A percentile compares a stretch with the other conserved stretches of the same genome.
Conservation (phyloP, 495 filamentous ascomycete species). For the Geopyxis carbonaria region DNA sequence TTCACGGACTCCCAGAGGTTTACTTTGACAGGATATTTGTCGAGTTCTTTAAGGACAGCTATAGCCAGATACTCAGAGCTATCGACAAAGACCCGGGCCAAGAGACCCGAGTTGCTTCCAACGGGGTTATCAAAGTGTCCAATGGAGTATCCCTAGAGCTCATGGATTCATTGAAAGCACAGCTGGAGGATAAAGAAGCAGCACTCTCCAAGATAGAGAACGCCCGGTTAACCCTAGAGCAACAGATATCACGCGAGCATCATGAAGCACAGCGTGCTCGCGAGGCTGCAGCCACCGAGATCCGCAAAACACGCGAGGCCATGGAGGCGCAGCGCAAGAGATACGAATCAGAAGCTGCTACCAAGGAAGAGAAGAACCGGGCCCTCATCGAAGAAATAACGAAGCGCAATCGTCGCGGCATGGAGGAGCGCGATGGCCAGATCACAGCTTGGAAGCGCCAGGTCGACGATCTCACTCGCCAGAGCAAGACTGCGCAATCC, state of each 20-base stretch:
- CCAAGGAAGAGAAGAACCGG: constrained; percentile 17
- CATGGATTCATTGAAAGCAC: constrained; percentile 62
- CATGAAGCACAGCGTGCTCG: constrained; percentile 55
- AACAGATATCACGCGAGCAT: constrained; percentile 59
- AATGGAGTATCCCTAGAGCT: constrained; percentile 70
- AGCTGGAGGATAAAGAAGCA: constrained; percentile 55
- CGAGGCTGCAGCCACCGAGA: constrained; percentile 46
- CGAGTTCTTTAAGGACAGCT: constrained; percentile 92
- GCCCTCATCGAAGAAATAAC: constrained; percentile 17
- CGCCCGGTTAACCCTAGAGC: constrained; percentile 37
- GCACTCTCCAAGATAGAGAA: constrained; percentile 38
- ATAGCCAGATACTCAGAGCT: constrained; percentile 64
- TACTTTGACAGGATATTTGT: constrained; percentile 76
- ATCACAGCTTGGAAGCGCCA: constrained; percentile 10
- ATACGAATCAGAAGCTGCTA: constrained; percentile 40
- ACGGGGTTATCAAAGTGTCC: constrained; percentile 3
- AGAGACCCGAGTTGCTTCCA: constrained; percentile 33
- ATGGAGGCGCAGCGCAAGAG: constrained; percentile 54
- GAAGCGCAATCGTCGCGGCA: constrained; percentile 13
- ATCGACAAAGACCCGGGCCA: constrained; percentile 83
- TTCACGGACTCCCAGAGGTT: constrained; percentile 53
- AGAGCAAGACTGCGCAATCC: not conserved
- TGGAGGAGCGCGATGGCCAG: constrained; percentile 15
- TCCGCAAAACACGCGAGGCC: constrained; percentile 46
- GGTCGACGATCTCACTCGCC: constrained; percentile 10